Base-by-base conservation (phyloP, 805 yeast genomes). In the Ogataea naganishii region DNA sequence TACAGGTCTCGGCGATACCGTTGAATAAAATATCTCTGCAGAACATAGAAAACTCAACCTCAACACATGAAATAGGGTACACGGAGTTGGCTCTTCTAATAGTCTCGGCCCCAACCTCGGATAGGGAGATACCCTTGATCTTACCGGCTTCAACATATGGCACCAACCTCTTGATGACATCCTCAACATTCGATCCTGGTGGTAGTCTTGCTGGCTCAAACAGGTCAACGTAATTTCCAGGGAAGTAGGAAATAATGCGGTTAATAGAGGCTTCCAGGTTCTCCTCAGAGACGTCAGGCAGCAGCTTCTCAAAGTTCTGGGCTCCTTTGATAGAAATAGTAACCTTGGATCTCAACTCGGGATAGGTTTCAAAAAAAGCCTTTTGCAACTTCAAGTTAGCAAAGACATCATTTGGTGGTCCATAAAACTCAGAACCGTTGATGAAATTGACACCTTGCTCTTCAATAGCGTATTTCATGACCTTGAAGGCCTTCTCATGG, bases 351-450 rank as follows among this genome's bases (percentile, higher is more conserved):
- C 75, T 66, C 30, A 60, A 58, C 26, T 69, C 77, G 3, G 85
- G 80, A 36, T 69, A 60, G 38, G 59, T 51, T n/a, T 47, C 62
- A 41, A 81, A 70, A 47, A 80, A 84, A 7, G 62, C 67, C 27
- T 66, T 58, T 23, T 81, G 49, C 33, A 72, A 62, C 41, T 66
- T 55, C 58, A 85, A 58, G 46, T 81, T 82, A 36, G 58, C 53
- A 27, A 44, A 43, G 28, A 61, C 57, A 19, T 61, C 48, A 4
- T 59, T 54, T 5, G 64, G 62, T 1, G 53, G 36, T 11, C 94
- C 94, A 44, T 85, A 84, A 47, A 84, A 82, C 44, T 78, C 92
- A 35, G 92, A 92, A 17, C 74, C 75, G 46, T 83, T 83, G 53
- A 81, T 58, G 35, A 79, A 66, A 8, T 53, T 55, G 53, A 71